Evolutionary conservation across 129 eudicot species (phyloP), one percentile per base, ranked within the genome.

Genomic region (Pulicaria dysenterica): DNA sequence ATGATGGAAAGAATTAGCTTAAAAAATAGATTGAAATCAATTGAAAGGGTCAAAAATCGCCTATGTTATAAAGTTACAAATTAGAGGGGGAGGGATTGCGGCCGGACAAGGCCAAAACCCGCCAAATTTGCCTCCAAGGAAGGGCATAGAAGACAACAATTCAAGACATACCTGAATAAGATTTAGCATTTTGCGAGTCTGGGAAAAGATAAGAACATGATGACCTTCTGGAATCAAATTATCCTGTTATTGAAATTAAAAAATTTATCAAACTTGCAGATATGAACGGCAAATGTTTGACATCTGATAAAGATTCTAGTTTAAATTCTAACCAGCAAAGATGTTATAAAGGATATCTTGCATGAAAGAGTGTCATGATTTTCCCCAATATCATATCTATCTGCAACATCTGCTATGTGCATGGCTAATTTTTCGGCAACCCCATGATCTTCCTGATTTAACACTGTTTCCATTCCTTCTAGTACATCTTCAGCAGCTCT

Each of bases 401-500:
- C 91, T 34, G 94, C 80, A 43, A 76, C 79, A 63, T 95, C 91
- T 42, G 96, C 96, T 43, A 91, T 80, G 67, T 88, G 94, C 94
- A 77, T 90, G 55, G 96, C 99, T 67, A 95, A 83, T 48, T 82
- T 90, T 83, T 88, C 97, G 19, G 99, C 99, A 39, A 88, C 83
- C 13, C 77, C 85, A 39, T 77, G 90, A 48, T 95, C 97, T 61
- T 84, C 96, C 60, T 80, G 82, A 73, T 81, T 85, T 8, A 82
- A 64, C 43, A 64, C 84, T 15, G 96, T 81, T 74, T 95, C 97
- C 97, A 95, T 88, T 49, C 97, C 97, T 81, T 95, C 99, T 61
- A 95, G 66, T 24, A 95, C 88, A 77, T 95, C 99, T 80, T 90
- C 96, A 67, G 97, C 99, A 14, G 97, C 99, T 86, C 96, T 86